phyloP scores from a whole-genome alignment of 108 stramenopile genomes.

The Stephanodiscus minutulus region DNA sequence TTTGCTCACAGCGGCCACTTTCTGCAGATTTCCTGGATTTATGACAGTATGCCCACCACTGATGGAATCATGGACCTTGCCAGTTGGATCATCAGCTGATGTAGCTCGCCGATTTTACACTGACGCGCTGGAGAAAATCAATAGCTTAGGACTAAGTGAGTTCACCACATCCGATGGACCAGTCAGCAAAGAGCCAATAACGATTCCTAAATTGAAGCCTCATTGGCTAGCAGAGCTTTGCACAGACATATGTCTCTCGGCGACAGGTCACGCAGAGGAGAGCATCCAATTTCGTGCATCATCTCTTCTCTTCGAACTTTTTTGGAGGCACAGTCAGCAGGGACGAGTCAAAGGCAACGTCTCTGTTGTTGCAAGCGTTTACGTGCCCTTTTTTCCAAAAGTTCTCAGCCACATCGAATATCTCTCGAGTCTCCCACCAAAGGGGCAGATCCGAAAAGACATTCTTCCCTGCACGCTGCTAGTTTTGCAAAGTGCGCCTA shows the following conservation, averaged over 20 bases:
- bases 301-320: constrained; percentile 79
- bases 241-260: constrained; percentile 76
- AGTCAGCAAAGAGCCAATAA: constrained; percentile 25
- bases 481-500: constrained; percentile 80
- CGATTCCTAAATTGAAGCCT: constrained; percentile 57
- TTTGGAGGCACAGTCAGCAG: constrained; percentile 73
- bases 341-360: constrained; percentile 63
- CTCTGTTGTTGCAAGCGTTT: constrained; percentile 71
- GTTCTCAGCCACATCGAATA: constrained; percentile 63
- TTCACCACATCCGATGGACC: constrained; percentile 51
- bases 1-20: background rate
- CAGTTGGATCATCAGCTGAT: constrained; percentile 27
- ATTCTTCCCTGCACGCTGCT: constrained; percentile 77
- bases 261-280: constrained; percentile 81
- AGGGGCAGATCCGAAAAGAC: constrained; percentile 79
- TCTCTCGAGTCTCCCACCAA: constrained; percentile 69
- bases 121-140: constrained; percentile 55
- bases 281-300: constrained; percentile 80
- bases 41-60: constrained; percentile 72
- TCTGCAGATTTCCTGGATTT: constrained; percentile 70
- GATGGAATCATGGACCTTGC: constrained; percentile 65
- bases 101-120: constrained; percentile 61
- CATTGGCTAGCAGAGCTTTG: constrained; percentile 86
- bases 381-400: constrained; percentile 75
- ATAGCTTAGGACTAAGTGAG: constrained; percentile 46